Percentiles rank a stretch among this genome's conserved stretches.
Evolutionary conservation across 2,329 filamentous ascomycete species (phyloP).

Genomic region (Arthrocladium fulminans): DNA sequence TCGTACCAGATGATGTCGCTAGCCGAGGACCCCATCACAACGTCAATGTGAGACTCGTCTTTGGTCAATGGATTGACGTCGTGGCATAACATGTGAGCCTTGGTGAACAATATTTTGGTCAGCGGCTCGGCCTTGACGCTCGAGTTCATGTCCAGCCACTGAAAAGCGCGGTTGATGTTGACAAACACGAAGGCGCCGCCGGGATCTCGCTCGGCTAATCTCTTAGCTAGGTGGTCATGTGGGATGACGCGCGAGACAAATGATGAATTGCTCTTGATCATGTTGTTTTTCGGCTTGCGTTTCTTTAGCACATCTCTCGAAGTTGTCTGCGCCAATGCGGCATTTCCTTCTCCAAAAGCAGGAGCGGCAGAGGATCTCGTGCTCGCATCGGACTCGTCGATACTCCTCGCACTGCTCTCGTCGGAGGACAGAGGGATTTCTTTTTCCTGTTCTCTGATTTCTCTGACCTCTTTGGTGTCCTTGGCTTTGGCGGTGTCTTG

Average conservation of each 20-base stretch:
- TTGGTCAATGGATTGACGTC: conserved; percentile 83
- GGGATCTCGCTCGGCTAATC: conserved; percentile 64
- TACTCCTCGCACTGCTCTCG: conserved; percentile 46
- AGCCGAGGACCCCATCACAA: conserved; percentile 92
- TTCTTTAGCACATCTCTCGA: conserved; percentile 60
- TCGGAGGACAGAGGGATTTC: conserved; percentile 55
- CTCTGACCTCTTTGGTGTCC: conserved; percentile 32
- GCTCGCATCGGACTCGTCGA: conserved; percentile 35
- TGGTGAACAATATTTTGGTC: conserved; percentile 94
- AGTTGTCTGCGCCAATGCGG: conserved; percentile 54
- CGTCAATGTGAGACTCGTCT: conserved; percentile 68
- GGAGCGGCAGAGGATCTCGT: conserved; percentile 40
- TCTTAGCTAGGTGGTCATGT: conserved; percentile 70
- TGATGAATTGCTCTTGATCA: conserved; percentile 96
- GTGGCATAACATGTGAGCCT: conserved; percentile 89
- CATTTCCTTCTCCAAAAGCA: conserved; percentile 79
- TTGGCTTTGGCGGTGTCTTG: conserved; percentile 20
- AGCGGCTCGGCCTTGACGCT: conserved; percentile 66
- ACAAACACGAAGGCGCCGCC: conserved; percentile 86
- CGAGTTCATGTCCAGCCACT: conserved; percentile 88
- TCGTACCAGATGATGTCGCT: conserved; percentile 99
- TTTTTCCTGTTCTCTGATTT: conserved; percentile 53
- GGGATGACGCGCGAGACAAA: conserved; percentile 96
- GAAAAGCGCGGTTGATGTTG: conserved; percentile 89
- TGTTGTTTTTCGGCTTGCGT: conserved; percentile 94